These are phyloP conservation scores for Heterobasidion parviporum DNA, from an alignment of 1,284 basidiomycete genomes.

Conservation along the genomic window DNA sequence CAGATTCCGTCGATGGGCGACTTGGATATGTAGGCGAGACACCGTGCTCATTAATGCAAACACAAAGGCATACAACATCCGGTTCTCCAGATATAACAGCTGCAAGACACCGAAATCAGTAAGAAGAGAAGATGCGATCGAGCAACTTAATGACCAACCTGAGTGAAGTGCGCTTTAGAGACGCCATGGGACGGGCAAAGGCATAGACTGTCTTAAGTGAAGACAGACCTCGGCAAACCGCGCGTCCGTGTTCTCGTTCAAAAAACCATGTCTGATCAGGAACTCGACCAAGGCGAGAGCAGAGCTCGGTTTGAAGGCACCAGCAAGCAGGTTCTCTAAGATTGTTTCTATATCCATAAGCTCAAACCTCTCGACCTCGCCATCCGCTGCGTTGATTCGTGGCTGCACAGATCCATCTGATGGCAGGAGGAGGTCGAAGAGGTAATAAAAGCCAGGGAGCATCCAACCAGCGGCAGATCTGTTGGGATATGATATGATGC, in stretches of 20 bases:
- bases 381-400: conserved; percentile 26
- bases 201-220: conserved; percentile 8
- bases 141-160: too few relatives aligned
- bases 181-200: not conserved
- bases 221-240: conserved; percentile 27
- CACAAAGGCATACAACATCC: too few relatives aligned
- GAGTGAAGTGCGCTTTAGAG: too few relatives aligned
- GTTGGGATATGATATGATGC: conserved; percentile 29
- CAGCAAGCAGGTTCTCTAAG: conserved; percentile 28
- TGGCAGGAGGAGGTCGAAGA: conserved; percentile 32
- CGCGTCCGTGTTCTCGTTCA: conserved; percentile 38
- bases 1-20: too few relatives aligned
- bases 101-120: too few relatives aligned
- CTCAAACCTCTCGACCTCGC: conserved; percentile 34
- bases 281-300: conserved; percentile 47
- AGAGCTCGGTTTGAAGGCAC: conserved; percentile 46
- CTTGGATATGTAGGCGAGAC: too few relatives aligned
- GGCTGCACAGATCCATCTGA: conserved; percentile 23
- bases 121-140: too few relatives aligned
- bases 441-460: conserved; percentile 33
- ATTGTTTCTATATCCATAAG: conserved; percentile 27
- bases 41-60: too few relatives aligned
- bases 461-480: conserved; percentile 31
- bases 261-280: conserved; percentile 38
- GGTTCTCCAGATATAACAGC: too few relatives aligned